A percentile compares a stretch with the other conserved stretches of the same genome.
Evolutionary conservation across 208 protist species (phyloP).

Genomic region (Crithidia sp.): DNA sequence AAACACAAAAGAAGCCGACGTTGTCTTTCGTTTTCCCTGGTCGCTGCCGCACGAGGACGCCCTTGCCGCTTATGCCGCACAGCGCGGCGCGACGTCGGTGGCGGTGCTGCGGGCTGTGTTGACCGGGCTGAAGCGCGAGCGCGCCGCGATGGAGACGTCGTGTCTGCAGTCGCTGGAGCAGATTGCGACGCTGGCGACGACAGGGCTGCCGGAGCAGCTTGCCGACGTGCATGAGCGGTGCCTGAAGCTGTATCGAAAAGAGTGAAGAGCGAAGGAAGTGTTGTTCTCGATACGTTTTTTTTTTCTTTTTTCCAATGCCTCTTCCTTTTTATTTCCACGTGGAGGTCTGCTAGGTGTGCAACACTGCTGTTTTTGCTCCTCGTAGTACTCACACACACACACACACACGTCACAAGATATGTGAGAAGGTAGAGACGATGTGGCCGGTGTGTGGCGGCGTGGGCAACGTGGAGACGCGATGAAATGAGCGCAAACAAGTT

Average conservation of each 20-base stretch:
- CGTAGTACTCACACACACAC: too few species aligned
- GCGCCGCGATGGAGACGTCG: slow-evolving; percentile 37
- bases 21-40: slow-evolving; percentile 17
- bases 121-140: slow-evolving; percentile 53
- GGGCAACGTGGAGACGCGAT: too few species aligned
- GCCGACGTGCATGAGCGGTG: slow-evolving; percentile 42
- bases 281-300: not conserved
- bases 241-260: slow-evolving; percentile 34
- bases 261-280: not conserved
- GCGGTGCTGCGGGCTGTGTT: slow-evolving; percentile 42
- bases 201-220: slow-evolving; percentile 40
- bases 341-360: not conserved
- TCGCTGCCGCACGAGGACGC: slow-evolving; percentile 37
- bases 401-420: too few species aligned
- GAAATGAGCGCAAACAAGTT: not conserved
- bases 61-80: slow-evolving; percentile 35
- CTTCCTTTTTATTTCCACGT: not conserved
- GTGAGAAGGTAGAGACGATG: too few species aligned
- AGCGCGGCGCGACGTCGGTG: slow-evolving; percentile 28
- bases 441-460: too few species aligned
- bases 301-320: not conserved
- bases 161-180: slow-evolving; percentile 43
- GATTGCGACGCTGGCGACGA: slow-evolving; percentile 34
- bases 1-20: not conserved
- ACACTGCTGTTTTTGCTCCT: not conserved